Evolutionary conservation across 306 rosid species (phyloP).

Genomic region (Senna siamea): DNA sequence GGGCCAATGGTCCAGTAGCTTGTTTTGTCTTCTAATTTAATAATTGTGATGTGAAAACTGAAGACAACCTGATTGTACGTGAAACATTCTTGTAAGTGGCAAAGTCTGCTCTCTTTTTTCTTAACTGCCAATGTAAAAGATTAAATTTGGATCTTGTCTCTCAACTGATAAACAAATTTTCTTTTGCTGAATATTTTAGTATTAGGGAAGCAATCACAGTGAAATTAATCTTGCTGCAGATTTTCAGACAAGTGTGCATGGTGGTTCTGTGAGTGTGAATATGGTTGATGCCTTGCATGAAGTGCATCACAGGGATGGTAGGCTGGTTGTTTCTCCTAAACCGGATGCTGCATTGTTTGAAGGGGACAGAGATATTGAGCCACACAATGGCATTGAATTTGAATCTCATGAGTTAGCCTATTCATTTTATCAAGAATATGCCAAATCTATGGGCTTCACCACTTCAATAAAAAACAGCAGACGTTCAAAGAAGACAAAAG

Average conservation of each 20-base stretch:
- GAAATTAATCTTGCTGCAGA: constrained; percentile 30
- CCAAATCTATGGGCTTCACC: constrained; percentile 96
- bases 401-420: constrained; percentile 83
- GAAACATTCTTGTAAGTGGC: constrained; percentile 9
- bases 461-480: constrained; percentile 91
- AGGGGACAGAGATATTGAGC: constrained; percentile 78
- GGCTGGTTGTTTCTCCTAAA: constrained; percentile 50
- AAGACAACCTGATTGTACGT: neutral
- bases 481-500: constrained; percentile 90
- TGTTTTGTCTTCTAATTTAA: constrained; percentile 2
- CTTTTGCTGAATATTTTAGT: constrained; percentile 32
- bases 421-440: constrained; percentile 84
- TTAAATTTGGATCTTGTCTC: constrained; percentile 13
- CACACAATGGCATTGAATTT: constrained; percentile 76
- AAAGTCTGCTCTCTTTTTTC: neutral
- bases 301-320: constrained; percentile 50
- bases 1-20: neutral
- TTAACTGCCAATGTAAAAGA: neutral
- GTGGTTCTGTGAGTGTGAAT: constrained; percentile 40
- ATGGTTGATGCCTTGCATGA: constrained; percentile 64
- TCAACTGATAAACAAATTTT: constrained; percentile 4
- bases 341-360: constrained; percentile 60
- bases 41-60: neutral
- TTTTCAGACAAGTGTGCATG: constrained; percentile 42
- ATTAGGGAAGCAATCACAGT: constrained; percentile 33